Evolutionary conservation across 345 rosid genomes (phyloP).

Genomic region (Carallia pectinifolia): DNA sequence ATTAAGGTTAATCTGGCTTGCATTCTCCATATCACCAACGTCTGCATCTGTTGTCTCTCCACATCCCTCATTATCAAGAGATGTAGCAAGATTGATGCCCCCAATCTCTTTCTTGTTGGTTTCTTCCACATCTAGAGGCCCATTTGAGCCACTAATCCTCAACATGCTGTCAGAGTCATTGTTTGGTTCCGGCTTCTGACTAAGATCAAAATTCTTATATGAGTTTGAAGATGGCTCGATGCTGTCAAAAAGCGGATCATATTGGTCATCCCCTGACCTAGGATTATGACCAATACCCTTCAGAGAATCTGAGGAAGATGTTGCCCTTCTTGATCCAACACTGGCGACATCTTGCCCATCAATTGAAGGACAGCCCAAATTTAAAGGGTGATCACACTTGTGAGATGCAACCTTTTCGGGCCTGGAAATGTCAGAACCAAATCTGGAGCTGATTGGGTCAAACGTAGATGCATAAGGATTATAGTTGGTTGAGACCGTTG

Average conservation of each 20-base stretch:
- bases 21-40: constrained; percentile 59
- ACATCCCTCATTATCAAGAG: constrained; percentile 54
- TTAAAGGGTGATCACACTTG: constrained; percentile 21
- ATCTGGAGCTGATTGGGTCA: constrained; percentile 43
- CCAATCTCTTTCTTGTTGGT: constrained; percentile 44
- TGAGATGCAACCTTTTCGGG: constrained; percentile 30
- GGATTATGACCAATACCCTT: constrained; percentile 33
- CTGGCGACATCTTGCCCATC: constrained; percentile 27
- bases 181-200: constrained; percentile 42
- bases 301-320: constrained; percentile 42
- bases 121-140: constrained; percentile 58
- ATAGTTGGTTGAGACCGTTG: constrained; percentile 30
- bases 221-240: constrained; percentile 57
- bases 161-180: constrained; percentile 36
- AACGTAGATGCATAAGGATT: constrained; percentile 45
- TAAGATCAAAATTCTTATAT: constrained; percentile 34
- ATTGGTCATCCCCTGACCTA: constrained; percentile 49
- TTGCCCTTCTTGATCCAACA: constrained; percentile 44
- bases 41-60: constrained; percentile 70
- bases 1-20: constrained; percentile 42
- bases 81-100: constrained; percentile 33
- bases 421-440: constrained; percentile 33
- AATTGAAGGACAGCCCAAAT: constrained; percentile 29
- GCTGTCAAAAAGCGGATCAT: constrained; percentile 89
- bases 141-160: constrained; percentile 46